Base-by-base conservation (phyloP, 139 green algal species). In the Chlamydomonas schloesseri region DNA sequence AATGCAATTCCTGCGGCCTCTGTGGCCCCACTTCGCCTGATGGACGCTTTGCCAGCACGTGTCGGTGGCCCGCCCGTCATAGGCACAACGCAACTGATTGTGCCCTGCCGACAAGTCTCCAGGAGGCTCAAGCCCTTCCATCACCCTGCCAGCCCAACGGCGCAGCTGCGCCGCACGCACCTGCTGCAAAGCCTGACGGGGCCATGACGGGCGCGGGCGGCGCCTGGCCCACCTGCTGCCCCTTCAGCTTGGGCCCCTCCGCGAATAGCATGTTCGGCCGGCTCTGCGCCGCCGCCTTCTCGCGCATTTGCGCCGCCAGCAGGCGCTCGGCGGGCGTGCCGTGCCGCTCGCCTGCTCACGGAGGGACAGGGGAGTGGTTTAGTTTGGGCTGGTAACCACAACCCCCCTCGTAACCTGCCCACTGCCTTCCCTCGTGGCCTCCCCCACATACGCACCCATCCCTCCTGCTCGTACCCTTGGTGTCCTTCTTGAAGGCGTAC, bases 401-500 rank as follows among this genome's bases (percentile, higher is more conserved):
- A n/a, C n/a, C n/a, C n/a, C n/a, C n/a, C n/a, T n/a, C n/a, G n/a
- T n/a, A n/a, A n/a, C n/a, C 20, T n/a, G 60, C 23, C 23, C 42
- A 50, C 42, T 8, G 8, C 42, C 42, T 50, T 8, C 42, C 42
- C 42, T 5, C 42, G 42, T n/a, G n/a, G n/a, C n/a, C n/a, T n/a
- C n/a, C n/a, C n/a, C n/a, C n/a, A n/a, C n/a, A n/a, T n/a, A n/a
- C n/a, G n/a, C n/a, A n/a, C n/a, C n/a, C n/a, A n/a, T n/a, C n/a
- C 42, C 0, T n/a, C n/a, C 64, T 2, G 13, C 29, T 6, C 64
- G 0, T 67, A 92, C 91, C 97, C 82, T 96, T 98, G 5, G 94
- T 97, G 90, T 99, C 98, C 88, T 99, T 99, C 90, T 99, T 99
- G 92, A 95, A 99, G 0, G 98, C 98, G 82, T 99, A 99, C 20